These are phyloP conservation scores for Aspergillus caelatus DNA, from an alignment of 2,329 filamentous ascomycete species.

Conservation along the genomic window DNA sequence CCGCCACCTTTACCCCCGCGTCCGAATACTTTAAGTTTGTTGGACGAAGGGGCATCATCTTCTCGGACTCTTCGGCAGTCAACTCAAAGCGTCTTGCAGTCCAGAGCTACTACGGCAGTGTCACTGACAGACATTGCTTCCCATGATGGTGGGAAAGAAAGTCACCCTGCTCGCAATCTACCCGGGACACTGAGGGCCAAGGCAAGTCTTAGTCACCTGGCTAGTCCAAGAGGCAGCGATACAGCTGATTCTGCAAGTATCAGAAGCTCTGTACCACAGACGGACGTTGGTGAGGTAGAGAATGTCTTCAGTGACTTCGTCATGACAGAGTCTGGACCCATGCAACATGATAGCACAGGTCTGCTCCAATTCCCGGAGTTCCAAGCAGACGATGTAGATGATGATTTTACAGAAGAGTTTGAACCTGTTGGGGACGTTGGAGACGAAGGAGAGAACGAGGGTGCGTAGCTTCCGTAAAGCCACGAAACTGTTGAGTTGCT, in stretches of 20 bases:
- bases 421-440: conserved; percentile 66
- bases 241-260: conserved; percentile 54
- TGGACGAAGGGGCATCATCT: conserved; percentile 38
- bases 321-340: conserved; percentile 41
- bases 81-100: conserved; percentile 46
- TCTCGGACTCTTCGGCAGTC: conserved; percentile 37
- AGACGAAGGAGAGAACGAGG: conserved; percentile 59
- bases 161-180: conserved; percentile 51
- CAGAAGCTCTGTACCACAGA: conserved; percentile 54
- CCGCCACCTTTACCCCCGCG: conserved; percentile 52
- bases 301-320: conserved; percentile 77
- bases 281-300: conserved; percentile 71
- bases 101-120: conserved; percentile 80
- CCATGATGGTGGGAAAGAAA: conserved; percentile 68
- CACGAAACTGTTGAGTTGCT: conserved; percentile 9
- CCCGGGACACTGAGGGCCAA: conserved; percentile 35
- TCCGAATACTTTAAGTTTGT: conserved; percentile 41
- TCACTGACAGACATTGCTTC: conserved; percentile 81
- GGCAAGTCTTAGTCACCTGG: conserved; percentile 44
- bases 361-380: conserved; percentile 39
- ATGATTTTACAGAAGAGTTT: conserved; percentile 76
- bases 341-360: conserved; percentile 40
- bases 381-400: conserved; percentile 56
- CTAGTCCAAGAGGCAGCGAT: conserved; percentile 53
- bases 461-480: conserved; percentile 37